phyloP scores from a whole-genome alignment of 1,139 yeast species.

The Arxiozyma bovina region DNA sequence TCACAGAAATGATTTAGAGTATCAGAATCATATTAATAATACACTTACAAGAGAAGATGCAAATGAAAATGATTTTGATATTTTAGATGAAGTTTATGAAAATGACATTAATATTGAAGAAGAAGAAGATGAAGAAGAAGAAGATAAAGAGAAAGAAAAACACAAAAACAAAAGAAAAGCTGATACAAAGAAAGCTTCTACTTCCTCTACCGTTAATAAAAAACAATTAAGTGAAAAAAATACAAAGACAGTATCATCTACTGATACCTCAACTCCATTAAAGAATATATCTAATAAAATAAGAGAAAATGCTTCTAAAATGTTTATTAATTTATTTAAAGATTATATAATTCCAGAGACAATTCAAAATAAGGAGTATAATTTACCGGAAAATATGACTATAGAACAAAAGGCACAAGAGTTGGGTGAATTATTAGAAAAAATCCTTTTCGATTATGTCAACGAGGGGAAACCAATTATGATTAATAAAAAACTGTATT shows the following conservation, averaged over 20 bases:
- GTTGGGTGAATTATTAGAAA: conserved; percentile 34
- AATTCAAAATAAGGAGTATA: conserved; percentile 24
- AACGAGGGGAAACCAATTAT: conserved; percentile 34
- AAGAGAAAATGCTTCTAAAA: conserved; percentile 37
- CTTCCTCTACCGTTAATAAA: conserved; percentile 6
- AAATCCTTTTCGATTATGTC: conserved; percentile 34
- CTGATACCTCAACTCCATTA: background rate
- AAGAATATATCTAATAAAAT: conserved; percentile 23
- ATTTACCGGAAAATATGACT: conserved; percentile 21
- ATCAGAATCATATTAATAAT: conserved; percentile 5
- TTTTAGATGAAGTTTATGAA: conserved; percentile 12
- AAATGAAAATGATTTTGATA: conserved; percentile 16
- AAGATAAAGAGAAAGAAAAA: conserved; percentile 1
- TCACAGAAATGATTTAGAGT: conserved; percentile 9
- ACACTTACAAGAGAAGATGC: conserved; percentile 15
- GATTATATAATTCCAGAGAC: conserved; percentile 40
- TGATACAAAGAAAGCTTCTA: background rate
- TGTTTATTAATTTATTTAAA: conserved; percentile 32
- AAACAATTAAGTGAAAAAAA: background rate
- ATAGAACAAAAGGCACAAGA: conserved; percentile 38
- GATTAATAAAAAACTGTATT: conserved; percentile 34
- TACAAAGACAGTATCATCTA: conserved; percentile 3
- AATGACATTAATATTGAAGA: conserved; percentile 7
- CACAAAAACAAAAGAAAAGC: conserved; percentile 10
- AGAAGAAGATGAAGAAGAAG: too few relatives aligned